Evolutionary conservation across 306 rosid species (phyloP), one percentile per base, ranked within the genome.

Genomic region (Lotus japonicus): DNA sequence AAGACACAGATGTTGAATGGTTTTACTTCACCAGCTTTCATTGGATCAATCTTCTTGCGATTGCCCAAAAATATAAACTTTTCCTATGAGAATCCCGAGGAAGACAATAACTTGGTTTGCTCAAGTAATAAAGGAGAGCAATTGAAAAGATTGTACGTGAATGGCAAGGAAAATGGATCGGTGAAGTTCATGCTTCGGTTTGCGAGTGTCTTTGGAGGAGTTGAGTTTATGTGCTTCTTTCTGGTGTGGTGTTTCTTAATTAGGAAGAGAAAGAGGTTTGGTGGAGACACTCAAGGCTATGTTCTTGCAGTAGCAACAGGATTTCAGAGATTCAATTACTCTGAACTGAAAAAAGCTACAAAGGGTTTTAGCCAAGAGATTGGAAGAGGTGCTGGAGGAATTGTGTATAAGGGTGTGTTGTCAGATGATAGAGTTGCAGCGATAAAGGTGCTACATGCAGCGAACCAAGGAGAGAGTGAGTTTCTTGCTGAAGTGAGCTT

Each of bases 371-470:
- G 58, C 4, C 10, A 57, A 70, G 75, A 70, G 58, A 58, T 70
- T 57, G 75, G 75, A 70, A 57, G 49, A 15, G 75, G 75, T 31
- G 66, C 8, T 44, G 75, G 75, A 7, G 75, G 75, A 33, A 58
- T 1, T 28, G 75, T 70, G 1, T 70, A 57, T 33, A 70, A 70
- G 14, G 75, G 58, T 28, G 58, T 31, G 4, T 43, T 70, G 10
- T 70, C 66, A 0, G 66, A 70, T 45, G 2, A 57, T 7, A 33
- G 58, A 44, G 57, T 70, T 31, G 58, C 16, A 5, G 75, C 75
- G 0, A 44, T 57, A 28, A 70, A 70, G 48, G 10, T 35, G 9
- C 12, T 70, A 1, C 48, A 70, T 44, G 58, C 58, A 2, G 66
- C 19, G 2, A 23, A 54, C 7, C 73, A 68, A 39, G 73, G 73